A percentile compares a stretch with the other conserved stretches of the same genome.
Evolutionary conservation across 495 filamentous ascomycete genomes (phyloP).

Genomic region (Aspergillus funiculosus): DNA sequence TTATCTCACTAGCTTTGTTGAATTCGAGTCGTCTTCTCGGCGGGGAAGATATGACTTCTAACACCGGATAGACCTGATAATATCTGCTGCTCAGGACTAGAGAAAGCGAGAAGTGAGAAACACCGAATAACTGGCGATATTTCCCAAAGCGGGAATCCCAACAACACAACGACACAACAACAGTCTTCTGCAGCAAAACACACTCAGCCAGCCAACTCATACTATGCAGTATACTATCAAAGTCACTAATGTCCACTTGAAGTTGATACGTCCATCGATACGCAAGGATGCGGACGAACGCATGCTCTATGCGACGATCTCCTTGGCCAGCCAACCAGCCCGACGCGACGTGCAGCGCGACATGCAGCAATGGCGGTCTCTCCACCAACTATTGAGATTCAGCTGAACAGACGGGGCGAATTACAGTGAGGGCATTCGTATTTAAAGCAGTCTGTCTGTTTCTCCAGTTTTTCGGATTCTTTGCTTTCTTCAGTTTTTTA

Average conservation of each 20-base stretch:
- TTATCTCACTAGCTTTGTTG: too few species aligned
- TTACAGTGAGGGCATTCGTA: not conserved
- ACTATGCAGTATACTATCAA: not conserved
- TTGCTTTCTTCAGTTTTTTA: slow-evolving; percentile 1
- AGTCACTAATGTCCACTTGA: too few species aligned
- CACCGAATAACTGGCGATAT: not conserved
- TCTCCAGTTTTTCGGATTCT: not conserved
- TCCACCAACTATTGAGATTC: slow-evolving; percentile 11
- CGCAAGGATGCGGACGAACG: slow-evolving; percentile 22
- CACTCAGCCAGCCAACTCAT: not conserved
- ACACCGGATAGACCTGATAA: not conserved
- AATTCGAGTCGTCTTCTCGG: too few species aligned
- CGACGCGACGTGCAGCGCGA: too few species aligned
- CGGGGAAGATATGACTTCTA: too few species aligned
- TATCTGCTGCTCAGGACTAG: too few species aligned
- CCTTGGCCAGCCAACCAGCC: slow-evolving; percentile 10
- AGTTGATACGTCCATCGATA: not conserved
- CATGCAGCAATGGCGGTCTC: slow-evolving; percentile 6
- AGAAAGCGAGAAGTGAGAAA: too few species aligned
- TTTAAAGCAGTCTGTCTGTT: slow-evolving; percentile 8
- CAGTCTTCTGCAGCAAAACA: not conserved
- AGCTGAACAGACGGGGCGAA: slow-evolving; percentile 4
- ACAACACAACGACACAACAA: not conserved
- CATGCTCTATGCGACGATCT: slow-evolving; percentile 27
- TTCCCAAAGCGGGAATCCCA: not conserved